These are phyloP conservation scores for Myochromella boudieri DNA, from an alignment of 768 basidiomycete genomes.

Conservation along the genomic window DNA sequence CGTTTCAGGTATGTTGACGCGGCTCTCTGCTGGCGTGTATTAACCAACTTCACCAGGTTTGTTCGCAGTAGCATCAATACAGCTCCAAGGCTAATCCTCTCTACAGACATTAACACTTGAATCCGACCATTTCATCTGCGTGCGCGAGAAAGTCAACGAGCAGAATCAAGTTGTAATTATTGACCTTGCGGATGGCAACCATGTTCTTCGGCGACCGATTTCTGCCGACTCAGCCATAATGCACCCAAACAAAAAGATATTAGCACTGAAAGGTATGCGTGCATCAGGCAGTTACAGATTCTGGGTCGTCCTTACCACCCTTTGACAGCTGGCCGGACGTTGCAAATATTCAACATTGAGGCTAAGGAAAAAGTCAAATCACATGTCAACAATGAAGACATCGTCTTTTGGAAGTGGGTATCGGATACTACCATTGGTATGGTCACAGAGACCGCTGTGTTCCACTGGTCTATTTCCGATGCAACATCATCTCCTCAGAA, in stretches of 20 bases:
- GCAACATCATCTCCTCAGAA: conserved; percentile 81
- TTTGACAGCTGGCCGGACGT: conserved; percentile 80
- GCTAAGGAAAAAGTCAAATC: conserved; percentile 98
- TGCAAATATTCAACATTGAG: conserved; percentile 98
- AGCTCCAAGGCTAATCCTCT: conserved; percentile 2
- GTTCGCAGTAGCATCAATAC: conserved; percentile 16
- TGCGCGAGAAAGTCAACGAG: conserved; percentile 93
- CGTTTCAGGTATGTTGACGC: conserved; percentile 79
- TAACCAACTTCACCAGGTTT: conserved; percentile 31
- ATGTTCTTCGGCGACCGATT: conserved; percentile 93
- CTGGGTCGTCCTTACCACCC: conserved; percentile 14
- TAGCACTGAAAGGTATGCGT: conserved; percentile 86
- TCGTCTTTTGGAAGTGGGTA: conserved; percentile 99
- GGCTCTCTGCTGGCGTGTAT: conserved; percentile 33
- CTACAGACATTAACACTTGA: conserved; percentile 87
- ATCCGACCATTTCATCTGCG: conserved; percentile 97
- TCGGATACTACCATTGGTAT: conserved; percentile 88
- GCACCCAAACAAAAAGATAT: conserved; percentile 95
- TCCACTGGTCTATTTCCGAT: conserved; percentile 85
- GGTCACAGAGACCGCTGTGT: conserved; percentile 92
- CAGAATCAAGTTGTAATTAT: conserved; percentile 99
- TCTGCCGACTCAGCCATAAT: conserved; percentile 99
- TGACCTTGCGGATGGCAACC: conserved; percentile 95
- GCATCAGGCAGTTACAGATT: neutral
- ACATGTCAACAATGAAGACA: conserved; percentile 89